Evolutionary conservation across 306 rosid species (phyloP), one percentile per base, ranked within the genome.

Genomic region (Corylus americana): DNA sequence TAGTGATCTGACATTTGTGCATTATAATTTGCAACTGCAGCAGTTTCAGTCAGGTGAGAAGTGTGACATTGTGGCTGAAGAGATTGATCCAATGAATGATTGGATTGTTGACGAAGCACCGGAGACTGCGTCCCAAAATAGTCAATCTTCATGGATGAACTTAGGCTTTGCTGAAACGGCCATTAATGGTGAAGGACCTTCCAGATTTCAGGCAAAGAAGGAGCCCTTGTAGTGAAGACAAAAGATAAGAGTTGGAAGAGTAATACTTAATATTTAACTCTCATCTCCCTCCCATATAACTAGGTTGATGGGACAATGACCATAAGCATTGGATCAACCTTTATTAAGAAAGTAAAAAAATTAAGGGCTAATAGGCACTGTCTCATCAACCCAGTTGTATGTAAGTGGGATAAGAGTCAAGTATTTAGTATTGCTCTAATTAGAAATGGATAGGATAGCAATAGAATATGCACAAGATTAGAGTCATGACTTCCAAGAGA

Each of bases 1-100:
- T 48, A 58, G 53, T 11, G 74, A 76, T 59, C 69, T 76, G 27
- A 9, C 84, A 14, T 76, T 70, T 51, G 77, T 76, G 17, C 81
- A 76, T 51, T 76, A 81, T 39, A 81, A 81, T 49, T 71, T 81
- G 55, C 77, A 81, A 3, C 55, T 81, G 58, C 75, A 75, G 74
- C 79, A 76, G 77, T 76, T 76, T 18, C 27, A 37, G 49, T 59
- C 77, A 4, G 69, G 74, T 16, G 14, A 3, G 39, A 64, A 59
- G 67, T 42, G 11, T 3, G 73, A 49, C 67, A 35, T 81, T 59
- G 73, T n/a, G 37, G 73, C 68, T 37, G 58, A 70, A 37, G 80
- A 81, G 31, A 49, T 75, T 50, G 68, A 75, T 42, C 75, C 77
- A 55, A 50, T 70, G 77, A 55, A 75, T 76, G 84, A 70, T 53